A percentile compares a stretch with the other conserved stretches of the same genome.
phyloP scores from a whole-genome alignment of 768 basidiomycete genomes.

The Podaxis rugospora region DNA sequence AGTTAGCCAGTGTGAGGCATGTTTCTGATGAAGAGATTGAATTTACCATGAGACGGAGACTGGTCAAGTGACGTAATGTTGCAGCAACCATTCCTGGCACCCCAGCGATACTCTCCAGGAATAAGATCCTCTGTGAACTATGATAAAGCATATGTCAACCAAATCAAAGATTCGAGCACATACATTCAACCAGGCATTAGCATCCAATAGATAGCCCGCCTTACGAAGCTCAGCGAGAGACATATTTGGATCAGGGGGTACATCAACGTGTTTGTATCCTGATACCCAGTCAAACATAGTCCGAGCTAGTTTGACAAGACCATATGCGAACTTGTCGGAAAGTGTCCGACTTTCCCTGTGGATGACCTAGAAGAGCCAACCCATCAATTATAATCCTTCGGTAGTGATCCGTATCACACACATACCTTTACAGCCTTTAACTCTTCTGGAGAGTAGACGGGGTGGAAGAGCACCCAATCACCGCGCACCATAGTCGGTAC shows the following conservation, averaged over 20 bases:
- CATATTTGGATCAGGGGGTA: slow-evolving; percentile 60
- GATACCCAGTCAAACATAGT: slow-evolving; percentile 80
- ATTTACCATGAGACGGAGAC: slow-evolving; percentile 81
- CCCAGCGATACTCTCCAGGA: slow-evolving; percentile 87
- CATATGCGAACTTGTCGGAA: slow-evolving; percentile 68
- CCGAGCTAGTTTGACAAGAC: slow-evolving; percentile 57
- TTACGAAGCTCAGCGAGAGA: slow-evolving; percentile 69
- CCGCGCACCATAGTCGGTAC: slow-evolving; percentile 55
- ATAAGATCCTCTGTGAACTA: slow-evolving; percentile 40
- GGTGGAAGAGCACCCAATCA: slow-evolving; percentile 92
- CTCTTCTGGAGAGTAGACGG: slow-evolving; percentile 79
- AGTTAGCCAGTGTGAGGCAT: not conserved
- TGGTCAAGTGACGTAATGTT: slow-evolving; percentile 81
- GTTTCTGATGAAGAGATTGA: not conserved
- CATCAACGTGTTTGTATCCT: slow-evolving; percentile 73
- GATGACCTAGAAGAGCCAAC: slow-evolving; percentile 49
- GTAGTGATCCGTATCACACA: not conserved
- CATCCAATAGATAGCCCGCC: slow-evolving; percentile 69
- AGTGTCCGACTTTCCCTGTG: slow-evolving; percentile 60
- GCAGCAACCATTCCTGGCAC: slow-evolving; percentile 97
- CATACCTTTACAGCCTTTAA: slow-evolving; percentile 66
- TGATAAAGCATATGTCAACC: not conserved
- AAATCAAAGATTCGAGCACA: slow-evolving; percentile 18
- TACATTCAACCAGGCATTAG: slow-evolving; percentile 74
- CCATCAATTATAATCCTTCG: not conserved